These are phyloP conservation scores for Pholiota adiposa DNA, from an alignment of 1,284 basidiomycete genomes.

Conservation along the genomic window DNA sequence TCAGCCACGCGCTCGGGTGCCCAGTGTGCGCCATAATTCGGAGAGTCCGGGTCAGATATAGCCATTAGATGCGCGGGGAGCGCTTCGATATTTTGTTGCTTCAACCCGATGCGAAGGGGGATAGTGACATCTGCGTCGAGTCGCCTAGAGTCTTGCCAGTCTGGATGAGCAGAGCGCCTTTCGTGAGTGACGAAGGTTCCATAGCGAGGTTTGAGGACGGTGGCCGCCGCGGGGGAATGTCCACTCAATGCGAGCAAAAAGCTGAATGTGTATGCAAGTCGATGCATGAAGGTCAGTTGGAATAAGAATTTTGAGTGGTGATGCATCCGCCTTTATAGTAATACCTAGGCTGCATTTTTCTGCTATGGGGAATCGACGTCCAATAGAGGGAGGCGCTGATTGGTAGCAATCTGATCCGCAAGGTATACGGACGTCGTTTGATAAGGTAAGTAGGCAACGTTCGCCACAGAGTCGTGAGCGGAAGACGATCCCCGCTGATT, in stretches of 20 bases:
- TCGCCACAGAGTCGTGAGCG: background rate
- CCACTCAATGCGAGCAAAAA: background rate
- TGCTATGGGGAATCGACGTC: background rate
- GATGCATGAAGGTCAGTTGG: background rate
- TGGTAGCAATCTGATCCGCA: background rate
- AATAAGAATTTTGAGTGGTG: background rate
- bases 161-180: slow-evolving; percentile 38
- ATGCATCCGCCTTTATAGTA: background rate
- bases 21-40: slow-evolving; percentile 40
- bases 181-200: slow-evolving; percentile 34
- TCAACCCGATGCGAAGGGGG: slow-evolving; percentile 51
- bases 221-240: background rate
- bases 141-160: slow-evolving; percentile 37
- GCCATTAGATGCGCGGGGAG: slow-evolving; percentile 46
- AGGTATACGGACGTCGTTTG: background rate
- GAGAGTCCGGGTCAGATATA: slow-evolving; percentile 48
- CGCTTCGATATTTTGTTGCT: slow-evolving; percentile 46
- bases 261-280: background rate
- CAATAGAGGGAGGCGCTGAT: background rate
- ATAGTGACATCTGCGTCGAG: slow-evolving; percentile 36
- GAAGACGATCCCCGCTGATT: background rate
- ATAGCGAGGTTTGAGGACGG: slow-evolving; percentile 1
- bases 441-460: background rate
- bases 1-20: slow-evolving; percentile 32
- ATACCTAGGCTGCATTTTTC: background rate